Percentiles rank a stretch among this genome's conserved stretches.
phyloP scores from a whole-genome alignment of 2,329 filamentous ascomycete genomes.

The Aspergillus sp. region DNA sequence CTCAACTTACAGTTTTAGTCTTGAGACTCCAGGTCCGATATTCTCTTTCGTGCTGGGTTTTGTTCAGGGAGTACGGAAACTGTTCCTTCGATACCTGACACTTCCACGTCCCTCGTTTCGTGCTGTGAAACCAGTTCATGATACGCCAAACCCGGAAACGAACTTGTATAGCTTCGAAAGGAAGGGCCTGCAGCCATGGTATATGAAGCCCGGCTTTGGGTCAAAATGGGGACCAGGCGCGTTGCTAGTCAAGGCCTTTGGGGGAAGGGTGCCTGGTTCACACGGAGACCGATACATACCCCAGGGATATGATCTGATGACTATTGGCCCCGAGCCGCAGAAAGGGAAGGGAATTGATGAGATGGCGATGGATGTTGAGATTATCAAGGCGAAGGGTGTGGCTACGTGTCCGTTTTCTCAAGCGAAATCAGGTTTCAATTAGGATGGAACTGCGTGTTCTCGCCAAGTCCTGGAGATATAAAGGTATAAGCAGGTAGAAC shows the following conservation, averaged over 20 bases:
- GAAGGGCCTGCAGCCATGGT: conserved; percentile 25
- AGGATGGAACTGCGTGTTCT: too few species aligned
- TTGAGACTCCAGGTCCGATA: conserved; percentile 3
- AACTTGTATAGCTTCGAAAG: conserved; percentile 15
- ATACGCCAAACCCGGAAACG: conserved; percentile 10
- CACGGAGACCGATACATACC: conserved; percentile 13
- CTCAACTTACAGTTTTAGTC: neutral
- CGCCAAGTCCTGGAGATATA: too few species aligned
- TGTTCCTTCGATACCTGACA: conserved; percentile 3
- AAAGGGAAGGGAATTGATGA: conserved; percentile 16
- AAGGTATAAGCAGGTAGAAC: too few species aligned
- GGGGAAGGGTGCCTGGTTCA: conserved; percentile 20
- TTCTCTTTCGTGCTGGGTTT: neutral
- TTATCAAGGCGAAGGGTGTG: conserved; percentile 13
- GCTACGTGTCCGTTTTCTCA: conserved; percentile 18
- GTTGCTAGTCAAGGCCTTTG: conserved; percentile 19
- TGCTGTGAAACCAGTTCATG: conserved; percentile 4
- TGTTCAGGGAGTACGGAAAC: neutral
- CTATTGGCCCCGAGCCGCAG: conserved; percentile 20
- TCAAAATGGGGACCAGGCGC: conserved; percentile 21
- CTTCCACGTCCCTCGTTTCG: conserved; percentile 4
- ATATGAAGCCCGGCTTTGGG: conserved; percentile 23
- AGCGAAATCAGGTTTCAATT: neutral
- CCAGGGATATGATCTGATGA: conserved; percentile 20
- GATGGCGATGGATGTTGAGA: conserved; percentile 15